Evolutionary conservation across 306 rosid species (phyloP).

Genomic region (Lathyrus oleraceus): DNA sequence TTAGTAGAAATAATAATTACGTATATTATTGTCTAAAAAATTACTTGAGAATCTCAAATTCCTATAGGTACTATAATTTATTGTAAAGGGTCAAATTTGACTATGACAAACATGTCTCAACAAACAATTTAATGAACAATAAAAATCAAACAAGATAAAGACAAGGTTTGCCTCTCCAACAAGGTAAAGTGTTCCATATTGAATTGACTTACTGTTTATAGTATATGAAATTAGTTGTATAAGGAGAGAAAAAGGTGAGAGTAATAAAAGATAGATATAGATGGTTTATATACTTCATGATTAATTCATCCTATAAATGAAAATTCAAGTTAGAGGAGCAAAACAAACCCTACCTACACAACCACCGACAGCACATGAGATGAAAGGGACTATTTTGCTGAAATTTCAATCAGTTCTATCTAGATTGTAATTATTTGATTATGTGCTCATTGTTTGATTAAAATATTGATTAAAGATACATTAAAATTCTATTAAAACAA

Average conservation of each 20-base stretch:
- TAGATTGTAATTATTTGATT: too few species aligned
- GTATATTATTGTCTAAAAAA: not conserved
- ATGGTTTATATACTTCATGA: not conserved
- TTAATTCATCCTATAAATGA: not conserved
- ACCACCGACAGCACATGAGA: not conserved
- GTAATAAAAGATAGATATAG: not conserved
- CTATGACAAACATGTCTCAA: not conserved
- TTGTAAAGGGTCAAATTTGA: not conserved
- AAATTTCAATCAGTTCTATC: not conserved
- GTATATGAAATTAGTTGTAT: not conserved
- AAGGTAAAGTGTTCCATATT: not conserved
- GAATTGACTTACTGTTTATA: not conserved
- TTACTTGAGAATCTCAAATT: not conserved
- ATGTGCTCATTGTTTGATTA: too few species aligned
- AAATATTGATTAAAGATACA: too few species aligned
- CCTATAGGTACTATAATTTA: not conserved
- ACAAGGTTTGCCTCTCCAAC: not conserved
- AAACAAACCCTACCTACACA: not conserved
- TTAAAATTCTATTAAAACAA: too few species aligned
- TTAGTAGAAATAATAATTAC: not conserved
- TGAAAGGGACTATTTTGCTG: not conserved
- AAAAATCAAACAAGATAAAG: not conserved
- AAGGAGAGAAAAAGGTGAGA: not conserved
- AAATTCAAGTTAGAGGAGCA: not conserved
- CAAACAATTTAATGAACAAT: not conserved